These are phyloP conservation scores for Alternaria sp. DNA, from an alignment of 2,329 filamentous ascomycete genomes.

Conservation along the genomic window DNA sequence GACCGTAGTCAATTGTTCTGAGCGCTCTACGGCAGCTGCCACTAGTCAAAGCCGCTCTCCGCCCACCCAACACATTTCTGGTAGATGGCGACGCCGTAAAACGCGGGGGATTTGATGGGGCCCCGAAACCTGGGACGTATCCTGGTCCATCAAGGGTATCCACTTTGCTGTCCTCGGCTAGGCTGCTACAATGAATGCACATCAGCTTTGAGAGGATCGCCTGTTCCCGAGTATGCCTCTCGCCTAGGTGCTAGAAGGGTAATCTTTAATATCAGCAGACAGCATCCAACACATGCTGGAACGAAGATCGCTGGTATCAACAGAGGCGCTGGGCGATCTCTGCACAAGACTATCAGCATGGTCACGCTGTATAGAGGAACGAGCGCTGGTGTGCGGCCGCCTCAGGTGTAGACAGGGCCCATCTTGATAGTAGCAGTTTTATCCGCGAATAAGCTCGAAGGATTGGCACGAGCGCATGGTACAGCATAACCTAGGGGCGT, in stretches of 20 bases:
- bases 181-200: constrained; percentile 7
- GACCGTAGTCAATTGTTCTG: background rate
- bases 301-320: background rate
- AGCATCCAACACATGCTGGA: background rate
- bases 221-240: background rate
- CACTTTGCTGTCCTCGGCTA: constrained; percentile 9
- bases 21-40: background rate
- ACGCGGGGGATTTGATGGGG: constrained; percentile 17
- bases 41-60: background rate
- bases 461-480: constrained; percentile 4
- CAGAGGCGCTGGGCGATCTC: background rate
- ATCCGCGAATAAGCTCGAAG: constrained; percentile 3
- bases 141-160: constrained; percentile 15
- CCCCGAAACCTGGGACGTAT: constrained; percentile 5
- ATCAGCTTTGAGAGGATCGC: background rate
- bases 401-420: background rate
- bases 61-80: background rate
- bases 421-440: constrained; percentile 1
- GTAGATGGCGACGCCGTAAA: constrained; percentile 6
- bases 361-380: background rate
- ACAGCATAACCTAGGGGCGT: constrained; percentile 5
- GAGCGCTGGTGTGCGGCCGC: background rate
- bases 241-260: background rate
- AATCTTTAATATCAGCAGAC: constrained; percentile 5
- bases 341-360: constrained; percentile 1